Percentiles rank a stretch among this genome's conserved stretches.
Evolutionary conservation across 306 rosid genomes (phyloP).

Genomic region (Elaeagnus macrophylla): DNA sequence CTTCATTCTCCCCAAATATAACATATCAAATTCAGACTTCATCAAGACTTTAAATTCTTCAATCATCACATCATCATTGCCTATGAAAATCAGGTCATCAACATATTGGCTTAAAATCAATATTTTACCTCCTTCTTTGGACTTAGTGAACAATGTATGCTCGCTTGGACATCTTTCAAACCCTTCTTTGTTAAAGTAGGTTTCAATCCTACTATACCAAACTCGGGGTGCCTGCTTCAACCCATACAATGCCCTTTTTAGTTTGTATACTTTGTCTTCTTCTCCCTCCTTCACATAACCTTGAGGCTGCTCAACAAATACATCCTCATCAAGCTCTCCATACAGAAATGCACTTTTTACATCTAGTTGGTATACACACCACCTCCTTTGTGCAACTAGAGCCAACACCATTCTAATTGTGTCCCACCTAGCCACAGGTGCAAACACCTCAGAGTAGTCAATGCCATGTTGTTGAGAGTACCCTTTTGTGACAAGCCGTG

Average conservation of each 20-base stretch:
- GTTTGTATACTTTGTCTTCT: neutral
- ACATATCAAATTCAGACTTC: neutral
- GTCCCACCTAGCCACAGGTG: neutral
- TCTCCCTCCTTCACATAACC: neutral
- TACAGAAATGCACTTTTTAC: conserved; percentile 1
- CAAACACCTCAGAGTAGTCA: neutral
- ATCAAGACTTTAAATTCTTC: neutral
- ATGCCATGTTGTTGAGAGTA: neutral
- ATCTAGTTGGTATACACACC: neutral
- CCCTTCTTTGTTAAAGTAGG: neutral
- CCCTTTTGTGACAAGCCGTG: neutral
- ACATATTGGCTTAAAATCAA: neutral
- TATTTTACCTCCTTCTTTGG: neutral
- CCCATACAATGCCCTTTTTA: neutral
- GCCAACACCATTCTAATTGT: neutral
- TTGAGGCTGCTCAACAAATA: neutral
- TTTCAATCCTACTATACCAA: neutral
- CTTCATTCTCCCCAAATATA: neutral
- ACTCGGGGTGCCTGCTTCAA: neutral
- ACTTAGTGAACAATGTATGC: neutral
- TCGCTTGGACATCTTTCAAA: neutral
- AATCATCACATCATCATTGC: neutral
- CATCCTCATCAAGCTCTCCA: neutral
- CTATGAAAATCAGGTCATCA: neutral
- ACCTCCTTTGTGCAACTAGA: neutral